Evolutionary conservation across 495 filamentous ascomycete species (phyloP).

Genomic region (Articulospora tetracladia): DNA sequence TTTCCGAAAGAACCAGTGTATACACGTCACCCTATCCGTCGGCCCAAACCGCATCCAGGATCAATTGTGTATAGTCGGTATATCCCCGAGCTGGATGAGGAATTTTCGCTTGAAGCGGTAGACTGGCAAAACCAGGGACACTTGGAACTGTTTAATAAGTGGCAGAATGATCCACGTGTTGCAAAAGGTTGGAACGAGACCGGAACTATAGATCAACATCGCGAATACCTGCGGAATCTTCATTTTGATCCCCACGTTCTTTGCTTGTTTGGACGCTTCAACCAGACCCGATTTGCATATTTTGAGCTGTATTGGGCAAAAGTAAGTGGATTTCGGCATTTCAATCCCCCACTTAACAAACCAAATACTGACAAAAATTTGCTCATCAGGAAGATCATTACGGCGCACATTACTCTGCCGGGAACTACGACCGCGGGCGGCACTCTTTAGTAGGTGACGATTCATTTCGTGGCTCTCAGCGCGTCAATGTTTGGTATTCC

Average conservation of each 20-base stretch:
- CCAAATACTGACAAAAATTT: background rate
- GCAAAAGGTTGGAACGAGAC: slow-evolving; percentile 67
- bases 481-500: slow-evolving; percentile 66
- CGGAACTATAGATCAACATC: slow-evolving; percentile 59
- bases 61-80: slow-evolving; percentile 63
- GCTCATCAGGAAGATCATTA: slow-evolving; percentile 58
- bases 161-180: slow-evolving; percentile 70
- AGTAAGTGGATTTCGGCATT: slow-evolving; percentile 39
- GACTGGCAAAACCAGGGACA: slow-evolving; percentile 51
- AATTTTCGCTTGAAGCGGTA: slow-evolving; percentile 61
- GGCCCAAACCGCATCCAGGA: slow-evolving; percentile 56
- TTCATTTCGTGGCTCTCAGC: slow-evolving; percentile 57
- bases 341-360: background rate
- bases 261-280: slow-evolving; percentile 57
- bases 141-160: slow-evolving; percentile 57
- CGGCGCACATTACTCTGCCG: slow-evolving; percentile 60
- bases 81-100: slow-evolving; percentile 61
- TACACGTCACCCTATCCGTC: slow-evolving; percentile 57
- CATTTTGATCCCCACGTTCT: slow-evolving; percentile 61
- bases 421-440: slow-evolving; percentile 62
- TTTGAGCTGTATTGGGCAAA: slow-evolving; percentile 72
- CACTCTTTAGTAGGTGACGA: slow-evolving; percentile 66
- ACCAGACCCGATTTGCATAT: slow-evolving; percentile 59
- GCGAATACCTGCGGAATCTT: slow-evolving; percentile 54
- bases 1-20: slow-evolving; percentile 41